Conservation (phyloP, 1,139 yeast genomes). For the Pichia sp. region DNA sequence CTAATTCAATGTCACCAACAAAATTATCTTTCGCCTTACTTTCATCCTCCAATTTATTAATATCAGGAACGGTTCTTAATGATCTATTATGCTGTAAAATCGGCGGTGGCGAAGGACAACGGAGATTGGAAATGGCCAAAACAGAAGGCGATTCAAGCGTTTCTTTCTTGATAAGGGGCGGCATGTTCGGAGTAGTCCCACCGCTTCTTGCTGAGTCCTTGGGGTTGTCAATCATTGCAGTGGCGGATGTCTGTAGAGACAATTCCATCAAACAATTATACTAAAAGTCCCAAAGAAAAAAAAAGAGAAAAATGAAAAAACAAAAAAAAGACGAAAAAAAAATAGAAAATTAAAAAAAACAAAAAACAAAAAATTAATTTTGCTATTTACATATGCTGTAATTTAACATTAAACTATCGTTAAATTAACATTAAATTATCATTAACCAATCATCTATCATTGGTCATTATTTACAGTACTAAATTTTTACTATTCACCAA, state of each 20-base stretch:
- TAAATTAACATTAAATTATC: background rate
- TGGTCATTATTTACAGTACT: too few species aligned
- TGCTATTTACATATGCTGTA: background rate
- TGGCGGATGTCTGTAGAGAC: background rate
- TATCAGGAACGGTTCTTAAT: background rate
- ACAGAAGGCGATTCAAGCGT: conserved; percentile 29
- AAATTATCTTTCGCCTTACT: background rate
- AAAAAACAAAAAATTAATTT: too few species aligned
- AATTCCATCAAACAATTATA: background rate
- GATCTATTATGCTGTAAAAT: conserved; percentile 38
- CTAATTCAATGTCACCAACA: background rate
- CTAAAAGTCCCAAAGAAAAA: background rate
- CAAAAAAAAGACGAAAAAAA: background rate
- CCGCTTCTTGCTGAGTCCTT: background rate
- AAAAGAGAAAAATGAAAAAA: background rate
- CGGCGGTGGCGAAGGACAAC: conserved; percentile 69
- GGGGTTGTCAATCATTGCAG: background rate
- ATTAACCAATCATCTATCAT: background rate
- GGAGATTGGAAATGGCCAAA: conserved; percentile 49
- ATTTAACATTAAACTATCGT: background rate
- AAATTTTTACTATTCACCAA: background rate
- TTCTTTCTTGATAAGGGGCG: conserved; percentile 7
- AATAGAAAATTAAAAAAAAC: background rate
- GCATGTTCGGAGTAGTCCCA: background rate
- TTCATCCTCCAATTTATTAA: background rate